Evolutionary conservation across 306 rosid genomes (phyloP).

Genomic region (Astragalus glycyphyllos): DNA sequence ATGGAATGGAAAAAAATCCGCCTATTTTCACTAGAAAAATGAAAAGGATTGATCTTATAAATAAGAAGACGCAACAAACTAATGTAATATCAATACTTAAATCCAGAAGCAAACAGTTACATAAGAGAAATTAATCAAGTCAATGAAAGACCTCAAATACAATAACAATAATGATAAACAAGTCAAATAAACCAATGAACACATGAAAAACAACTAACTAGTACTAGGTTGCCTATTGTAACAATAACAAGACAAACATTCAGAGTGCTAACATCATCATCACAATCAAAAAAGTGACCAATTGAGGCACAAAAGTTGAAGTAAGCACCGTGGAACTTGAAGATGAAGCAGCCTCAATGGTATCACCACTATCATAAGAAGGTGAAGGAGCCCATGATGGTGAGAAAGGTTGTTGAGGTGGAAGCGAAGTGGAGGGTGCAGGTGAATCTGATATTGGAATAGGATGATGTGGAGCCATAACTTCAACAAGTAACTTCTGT

Average conservation of each 20-base stretch:
- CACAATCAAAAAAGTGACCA: constrained; percentile 38
- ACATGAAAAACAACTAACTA: constrained; percentile 15
- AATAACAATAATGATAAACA: constrained; percentile 30
- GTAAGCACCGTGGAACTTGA: constrained; percentile 23
- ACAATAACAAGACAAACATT: not conserved
- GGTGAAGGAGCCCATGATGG: constrained; percentile 51
- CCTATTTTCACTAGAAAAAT: no score
- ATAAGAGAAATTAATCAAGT: no score
- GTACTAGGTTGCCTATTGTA: not conserved
- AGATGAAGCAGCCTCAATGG: constrained; percentile 37
- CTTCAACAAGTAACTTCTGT: constrained; percentile 71
- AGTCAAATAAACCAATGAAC: constrained; percentile 27
- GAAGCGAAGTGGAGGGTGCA: constrained; percentile 47
- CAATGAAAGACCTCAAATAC: no score
- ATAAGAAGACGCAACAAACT: no score
- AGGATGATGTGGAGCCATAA: constrained; percentile 58
- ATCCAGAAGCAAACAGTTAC: no score
- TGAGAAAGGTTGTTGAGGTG: constrained; percentile 46
- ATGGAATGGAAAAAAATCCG: no score
- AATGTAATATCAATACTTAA: no score
- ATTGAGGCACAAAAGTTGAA: constrained; percentile 38
- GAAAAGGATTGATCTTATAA: no score
- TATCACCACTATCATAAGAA: constrained; percentile 1
- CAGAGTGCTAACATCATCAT: constrained; percentile 31
- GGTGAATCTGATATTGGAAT: constrained; percentile 21